Percentiles rank a stretch among this genome's conserved stretches.
Conservation (phyloP, 352 stramenopile species). For the Phytopythium aichiense region DNA sequence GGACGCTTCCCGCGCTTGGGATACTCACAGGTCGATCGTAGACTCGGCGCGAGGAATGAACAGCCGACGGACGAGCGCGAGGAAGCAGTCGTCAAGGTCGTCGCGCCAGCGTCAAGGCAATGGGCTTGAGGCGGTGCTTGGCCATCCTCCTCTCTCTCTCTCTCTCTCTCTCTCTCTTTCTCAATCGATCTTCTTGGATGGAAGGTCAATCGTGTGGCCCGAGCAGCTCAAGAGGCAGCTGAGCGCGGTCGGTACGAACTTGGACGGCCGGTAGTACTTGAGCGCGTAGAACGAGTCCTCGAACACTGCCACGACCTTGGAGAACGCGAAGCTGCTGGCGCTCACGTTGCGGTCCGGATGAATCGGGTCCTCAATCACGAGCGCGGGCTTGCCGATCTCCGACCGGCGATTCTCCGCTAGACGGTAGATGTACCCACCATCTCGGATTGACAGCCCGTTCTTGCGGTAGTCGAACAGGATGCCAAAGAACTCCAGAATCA, state of each 20-base stretch:
- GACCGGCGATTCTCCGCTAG: constrained; percentile 47
- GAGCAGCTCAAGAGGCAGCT: constrained; percentile 75
- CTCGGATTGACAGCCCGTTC: constrained; percentile 79
- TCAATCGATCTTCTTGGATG: neutral
- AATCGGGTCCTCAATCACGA: constrained; percentile 90
- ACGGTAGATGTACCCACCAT: constrained; percentile 84
- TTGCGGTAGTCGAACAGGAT: constrained; percentile 84
- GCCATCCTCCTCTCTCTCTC: neutral
- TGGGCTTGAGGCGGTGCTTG: neutral
- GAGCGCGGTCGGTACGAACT: constrained; percentile 71
- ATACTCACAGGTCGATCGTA: constrained; percentile 2
- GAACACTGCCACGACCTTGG: constrained; percentile 79
- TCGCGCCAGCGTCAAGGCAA: neutral
- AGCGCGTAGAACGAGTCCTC: constrained; percentile 85
- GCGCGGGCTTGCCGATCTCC: constrained; percentile 51
- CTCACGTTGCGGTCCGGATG: constrained; percentile 84
- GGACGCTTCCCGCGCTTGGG: neutral
- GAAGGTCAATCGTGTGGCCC: constrained; percentile 31
- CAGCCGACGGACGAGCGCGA: neutral
- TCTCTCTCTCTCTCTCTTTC: neutral
- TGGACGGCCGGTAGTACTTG: constrained; percentile 75
- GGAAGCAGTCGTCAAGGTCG: neutral
- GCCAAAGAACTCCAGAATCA: constrained; percentile 84
- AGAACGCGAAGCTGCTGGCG: constrained; percentile 83
- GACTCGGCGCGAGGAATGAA: neutral